Evolutionary conservation across 2,329 filamentous ascomycete species (phyloP), one percentile per base, ranked within the genome.

Genomic region (Cladosporium sp.): DNA sequence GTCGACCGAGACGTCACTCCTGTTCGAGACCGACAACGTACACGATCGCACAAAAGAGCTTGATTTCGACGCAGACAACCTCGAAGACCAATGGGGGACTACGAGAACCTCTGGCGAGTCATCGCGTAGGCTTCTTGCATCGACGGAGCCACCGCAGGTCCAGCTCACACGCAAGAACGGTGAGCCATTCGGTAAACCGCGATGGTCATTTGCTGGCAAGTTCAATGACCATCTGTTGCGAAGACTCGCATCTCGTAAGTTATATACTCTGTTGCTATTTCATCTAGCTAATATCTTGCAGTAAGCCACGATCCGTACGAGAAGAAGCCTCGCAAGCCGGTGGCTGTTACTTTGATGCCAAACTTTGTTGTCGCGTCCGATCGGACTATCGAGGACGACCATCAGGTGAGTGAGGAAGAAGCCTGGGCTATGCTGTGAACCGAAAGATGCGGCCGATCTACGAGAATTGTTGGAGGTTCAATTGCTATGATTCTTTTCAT

Each of bases 181-280:
- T 16, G 58, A 61, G 8, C 40, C 46, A 7, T 50, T 61, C n/a
- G 58, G 58, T 10, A 26, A 49, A 5, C 58, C 58, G 28, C 46
- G 58, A 29, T 61, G 58, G 58, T 61, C 58, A 8, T 61, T 61
- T n/a, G 58, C 58, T 18, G 37, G 37, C 16, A 61, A 61, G 28
- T 61, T 61, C n/a, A 61, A 61, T 12, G 58, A 61, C 5, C 58
- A 61, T 12, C 16, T 61, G 14, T 11, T 33, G 37, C 23, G 26
- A 10, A 61, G 58, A 12, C 28, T 61, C 40, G 58, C 58, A 21
- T 49, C 58, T 33, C 58, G 58, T 61, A 28, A 35, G 58, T 61
- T 28, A 12, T 8, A 14, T 12, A 18, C 10, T 21, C 52, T 12
- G 14, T 6, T 35, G 5, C 21, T 18, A 12, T 11, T 28, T 1